Evolutionary conservation across 805 yeast species (phyloP).

Genomic region (Cyberlindnera saturnus): DNA sequence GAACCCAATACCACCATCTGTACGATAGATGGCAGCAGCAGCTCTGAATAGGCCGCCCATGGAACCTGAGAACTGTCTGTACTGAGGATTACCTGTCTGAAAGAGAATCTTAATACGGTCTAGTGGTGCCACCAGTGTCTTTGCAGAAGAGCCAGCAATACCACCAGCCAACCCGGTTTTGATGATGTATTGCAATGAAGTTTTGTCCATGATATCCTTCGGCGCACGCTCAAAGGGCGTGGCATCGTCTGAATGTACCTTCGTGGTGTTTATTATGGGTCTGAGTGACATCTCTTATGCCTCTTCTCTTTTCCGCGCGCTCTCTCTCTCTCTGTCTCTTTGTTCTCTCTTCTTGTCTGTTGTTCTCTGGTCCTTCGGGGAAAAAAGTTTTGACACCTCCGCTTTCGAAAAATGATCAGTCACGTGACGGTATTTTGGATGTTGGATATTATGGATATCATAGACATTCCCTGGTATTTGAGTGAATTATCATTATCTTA

Average conservation of each 20-base stretch:
- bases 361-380: too few species aligned
- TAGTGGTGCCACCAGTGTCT: constrained; percentile 89
- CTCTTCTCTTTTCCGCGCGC: too few species aligned
- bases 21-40: constrained; percentile 52
- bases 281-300: constrained; percentile 1
- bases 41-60: constrained; percentile 73
- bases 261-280: constrained; percentile 14
- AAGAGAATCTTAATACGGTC: constrained; percentile 93
- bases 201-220: constrained; percentile 43
- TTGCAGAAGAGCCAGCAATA: constrained; percentile 92
- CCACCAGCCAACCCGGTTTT: constrained; percentile 94
- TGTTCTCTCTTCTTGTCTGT: too few species aligned
- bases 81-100: constrained; percentile 92
- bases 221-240: constrained; percentile 15
- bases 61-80: constrained; percentile 72
- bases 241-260: constrained; percentile 14
- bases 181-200: constrained; percentile 68
- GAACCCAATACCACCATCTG: constrained; percentile 75
- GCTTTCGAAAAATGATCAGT: too few species aligned
- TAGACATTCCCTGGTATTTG: too few species aligned
- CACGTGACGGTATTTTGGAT: too few species aligned
- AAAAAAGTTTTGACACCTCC: too few species aligned
- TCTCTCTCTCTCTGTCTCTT: too few species aligned
- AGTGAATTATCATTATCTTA: too few species aligned
- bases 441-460: too few species aligned